Conservation (phyloP, 2,329 filamentous ascomycete genomes). For the Lasiodiplodia gonubiensis region DNA sequence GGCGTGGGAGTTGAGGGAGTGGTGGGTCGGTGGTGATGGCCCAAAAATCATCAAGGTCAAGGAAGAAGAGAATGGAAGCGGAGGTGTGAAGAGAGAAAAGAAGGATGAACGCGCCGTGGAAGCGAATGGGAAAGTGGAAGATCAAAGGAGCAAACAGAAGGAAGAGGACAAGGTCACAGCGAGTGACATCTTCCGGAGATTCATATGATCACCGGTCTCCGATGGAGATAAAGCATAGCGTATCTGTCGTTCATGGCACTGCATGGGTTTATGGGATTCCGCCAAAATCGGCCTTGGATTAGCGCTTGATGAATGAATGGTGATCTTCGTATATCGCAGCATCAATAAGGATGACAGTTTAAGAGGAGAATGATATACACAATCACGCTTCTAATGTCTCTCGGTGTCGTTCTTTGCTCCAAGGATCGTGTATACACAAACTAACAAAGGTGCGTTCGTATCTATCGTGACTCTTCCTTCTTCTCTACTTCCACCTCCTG, state of each 20-base stretch:
- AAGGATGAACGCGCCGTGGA: no score
- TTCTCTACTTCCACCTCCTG: neutral
- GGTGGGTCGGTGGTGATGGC: slow-evolving; percentile 40
- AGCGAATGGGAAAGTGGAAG: neutral
- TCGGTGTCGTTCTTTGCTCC: neutral
- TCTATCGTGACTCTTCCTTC: slow-evolving; percentile 4
- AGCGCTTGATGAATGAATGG: neutral
- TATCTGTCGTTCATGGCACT: neutral
- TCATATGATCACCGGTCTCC: neutral
- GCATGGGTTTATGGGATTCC: neutral
- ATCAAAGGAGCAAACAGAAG: neutral
- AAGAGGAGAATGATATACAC: neutral
- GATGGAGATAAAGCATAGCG: neutral
- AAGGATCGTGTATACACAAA: neutral
- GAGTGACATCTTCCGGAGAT: neutral
- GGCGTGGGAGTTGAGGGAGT: slow-evolving; percentile 47
- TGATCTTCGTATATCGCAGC: neutral
- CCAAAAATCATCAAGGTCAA: neutral
- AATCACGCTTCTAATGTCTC: neutral
- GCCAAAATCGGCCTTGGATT: neutral
- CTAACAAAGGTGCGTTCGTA: neutral
- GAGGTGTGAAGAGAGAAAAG: neutral
- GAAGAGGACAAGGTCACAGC: neutral
- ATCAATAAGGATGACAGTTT: neutral
- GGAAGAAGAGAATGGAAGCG: neutral